Conservation (phyloP, 495 filamentous ascomycete species). For the Penicillium paradoxum region DNA sequence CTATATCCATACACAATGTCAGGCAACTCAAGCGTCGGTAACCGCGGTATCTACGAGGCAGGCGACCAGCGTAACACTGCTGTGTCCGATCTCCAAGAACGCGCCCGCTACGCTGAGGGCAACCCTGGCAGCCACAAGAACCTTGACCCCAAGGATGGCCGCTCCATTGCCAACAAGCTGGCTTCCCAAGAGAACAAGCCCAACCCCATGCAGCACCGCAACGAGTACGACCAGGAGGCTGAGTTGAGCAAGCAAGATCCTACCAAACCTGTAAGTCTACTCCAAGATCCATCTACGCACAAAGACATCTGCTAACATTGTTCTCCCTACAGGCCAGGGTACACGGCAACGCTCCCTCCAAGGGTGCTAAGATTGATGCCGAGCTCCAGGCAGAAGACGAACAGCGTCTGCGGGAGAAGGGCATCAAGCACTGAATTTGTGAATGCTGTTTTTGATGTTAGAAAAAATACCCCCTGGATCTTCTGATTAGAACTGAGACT, state of each 20-base stretch:
- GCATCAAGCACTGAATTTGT: slow-evolving; percentile 35
- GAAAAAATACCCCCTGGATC: slow-evolving; percentile 7
- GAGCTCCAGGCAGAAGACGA: slow-evolving; percentile 67
- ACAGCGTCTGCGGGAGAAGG: slow-evolving; percentile 59
- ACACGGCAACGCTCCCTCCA: slow-evolving; percentile 67
- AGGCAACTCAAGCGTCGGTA: slow-evolving; percentile 51
- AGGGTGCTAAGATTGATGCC: slow-evolving; percentile 66
- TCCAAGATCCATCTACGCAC: neutral
- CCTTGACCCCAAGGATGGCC: slow-evolving; percentile 75
- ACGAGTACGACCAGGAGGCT: slow-evolving; percentile 48
- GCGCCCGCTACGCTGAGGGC: slow-evolving; percentile 62
- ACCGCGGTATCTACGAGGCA: slow-evolving; percentile 50
- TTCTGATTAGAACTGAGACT: neutral
- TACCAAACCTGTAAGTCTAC: slow-evolving; percentile 57
- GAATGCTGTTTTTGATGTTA: slow-evolving; percentile 12
- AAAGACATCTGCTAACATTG: neutral
- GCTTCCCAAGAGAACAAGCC: slow-evolving; percentile 51
- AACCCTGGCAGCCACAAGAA: slow-evolving; percentile 58
- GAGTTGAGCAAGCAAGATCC: slow-evolving; percentile 58
- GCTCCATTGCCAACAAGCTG: slow-evolving; percentile 74
- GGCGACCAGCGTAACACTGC: slow-evolving; percentile 69
- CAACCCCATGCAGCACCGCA: slow-evolving; percentile 29
- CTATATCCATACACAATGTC: slow-evolving; percentile 12
- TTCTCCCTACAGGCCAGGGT: slow-evolving; percentile 50
- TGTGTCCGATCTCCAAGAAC: slow-evolving; percentile 49